These are phyloP conservation scores for Boletus pseudo-olivaceus DNA, from an alignment of 768 basidiomycete genomes.

Conservation along the genomic window DNA sequence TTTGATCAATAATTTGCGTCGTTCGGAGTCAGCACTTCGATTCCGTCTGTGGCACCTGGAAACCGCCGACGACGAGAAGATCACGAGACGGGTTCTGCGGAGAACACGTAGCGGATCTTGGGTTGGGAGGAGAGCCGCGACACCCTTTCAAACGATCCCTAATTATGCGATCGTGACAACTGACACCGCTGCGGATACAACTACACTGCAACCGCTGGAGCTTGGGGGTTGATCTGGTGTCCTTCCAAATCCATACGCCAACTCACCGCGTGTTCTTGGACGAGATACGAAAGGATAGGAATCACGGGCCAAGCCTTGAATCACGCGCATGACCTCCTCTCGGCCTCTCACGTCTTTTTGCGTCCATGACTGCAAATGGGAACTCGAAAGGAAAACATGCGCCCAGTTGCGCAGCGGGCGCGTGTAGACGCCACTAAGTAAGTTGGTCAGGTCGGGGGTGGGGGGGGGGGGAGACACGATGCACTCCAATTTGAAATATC, in stretches of 20 bases:
- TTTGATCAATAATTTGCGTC: too few relatives aligned
- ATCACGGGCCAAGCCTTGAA: neutral
- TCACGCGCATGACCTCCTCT: neutral
- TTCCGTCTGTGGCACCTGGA: neutral
- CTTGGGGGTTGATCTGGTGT: neutral
- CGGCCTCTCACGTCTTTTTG: too few relatives aligned
- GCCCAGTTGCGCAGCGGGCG: neutral
- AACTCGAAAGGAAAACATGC: neutral
- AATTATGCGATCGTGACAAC: neutral
- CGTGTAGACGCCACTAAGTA: neutral
- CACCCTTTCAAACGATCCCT: neutral
- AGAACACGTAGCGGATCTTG: neutral
- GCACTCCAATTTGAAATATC: conserved; percentile 16
- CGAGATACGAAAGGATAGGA: neutral
- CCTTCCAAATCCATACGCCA: neutral
- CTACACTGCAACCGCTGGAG: too few relatives aligned
- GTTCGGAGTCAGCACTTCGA: neutral
- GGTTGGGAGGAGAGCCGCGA: neutral
- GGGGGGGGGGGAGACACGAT: too few relatives aligned
- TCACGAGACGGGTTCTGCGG: neutral
- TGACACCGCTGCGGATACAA: neutral
- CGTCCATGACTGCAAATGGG: neutral
- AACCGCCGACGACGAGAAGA: neutral
- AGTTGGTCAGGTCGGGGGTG: too few relatives aligned
- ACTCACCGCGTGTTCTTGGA: neutral